These are phyloP conservation scores for Marasmius oreades DNA, from an alignment of 1,284 basidiomycete species.

Conservation along the genomic window DNA sequence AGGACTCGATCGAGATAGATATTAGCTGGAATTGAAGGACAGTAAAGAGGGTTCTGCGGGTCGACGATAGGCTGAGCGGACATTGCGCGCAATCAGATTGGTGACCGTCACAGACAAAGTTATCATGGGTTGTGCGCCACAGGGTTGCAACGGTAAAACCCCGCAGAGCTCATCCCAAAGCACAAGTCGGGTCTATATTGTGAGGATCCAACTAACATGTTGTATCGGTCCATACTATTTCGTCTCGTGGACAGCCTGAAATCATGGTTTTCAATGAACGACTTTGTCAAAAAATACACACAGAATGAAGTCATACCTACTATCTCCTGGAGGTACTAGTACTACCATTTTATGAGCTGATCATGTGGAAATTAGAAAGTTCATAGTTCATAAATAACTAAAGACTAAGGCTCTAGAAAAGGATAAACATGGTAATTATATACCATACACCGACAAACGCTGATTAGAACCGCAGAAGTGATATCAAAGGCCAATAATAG, in stretches of 20 bases:
- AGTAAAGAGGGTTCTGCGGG: conserved; percentile 38
- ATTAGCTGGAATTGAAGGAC: conserved; percentile 38
- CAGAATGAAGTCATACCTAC: no score
- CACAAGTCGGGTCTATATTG: not conserved
- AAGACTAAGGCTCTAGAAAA: no score
- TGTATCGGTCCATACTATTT: no score
- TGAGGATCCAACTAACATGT: no score
- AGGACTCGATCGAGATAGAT: conserved; percentile 33
- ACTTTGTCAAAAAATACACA: no score
- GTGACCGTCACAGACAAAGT: not conserved
- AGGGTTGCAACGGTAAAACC: not conserved
- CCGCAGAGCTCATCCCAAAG: not conserved
- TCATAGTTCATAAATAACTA: no score
- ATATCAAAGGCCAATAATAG: not conserved
- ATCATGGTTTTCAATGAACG: no score
- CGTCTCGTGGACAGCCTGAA: no score
- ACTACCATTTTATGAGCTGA: no score
- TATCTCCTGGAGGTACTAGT: no score
- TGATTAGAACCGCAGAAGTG: not conserved
- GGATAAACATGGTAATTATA: no score
- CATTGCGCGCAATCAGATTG: not conserved
- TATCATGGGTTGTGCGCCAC: not conserved
- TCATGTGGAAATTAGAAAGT: no score
- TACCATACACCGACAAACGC: not conserved
- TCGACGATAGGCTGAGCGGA: conserved; percentile 13